Conservation (phyloP, 2,329 filamentous ascomycete genomes). For the Aspergillus sojae region DNA sequence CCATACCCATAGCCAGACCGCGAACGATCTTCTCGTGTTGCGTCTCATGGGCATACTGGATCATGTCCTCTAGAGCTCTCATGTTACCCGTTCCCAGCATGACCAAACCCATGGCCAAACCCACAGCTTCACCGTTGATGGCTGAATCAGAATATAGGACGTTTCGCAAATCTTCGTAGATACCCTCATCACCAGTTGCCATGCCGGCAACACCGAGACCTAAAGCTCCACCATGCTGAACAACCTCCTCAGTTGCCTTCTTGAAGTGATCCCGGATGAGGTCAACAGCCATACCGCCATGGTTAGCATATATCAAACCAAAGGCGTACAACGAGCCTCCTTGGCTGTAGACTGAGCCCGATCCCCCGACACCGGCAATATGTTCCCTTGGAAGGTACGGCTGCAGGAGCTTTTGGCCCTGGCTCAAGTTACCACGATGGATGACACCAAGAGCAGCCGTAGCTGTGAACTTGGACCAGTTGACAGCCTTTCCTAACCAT, state of each 20-base stretch:
- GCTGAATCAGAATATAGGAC: slow-evolving; percentile 93
- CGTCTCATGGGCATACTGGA: slow-evolving; percentile 95
- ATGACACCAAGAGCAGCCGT: slow-evolving; percentile 96
- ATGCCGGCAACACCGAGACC: slow-evolving; percentile 96
- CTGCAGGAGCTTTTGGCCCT: slow-evolving; percentile 89
- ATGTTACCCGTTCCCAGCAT: slow-evolving; percentile 98
- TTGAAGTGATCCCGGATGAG: slow-evolving; percentile 53
- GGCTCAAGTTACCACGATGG: slow-evolving; percentile 89
- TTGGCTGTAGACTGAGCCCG: slow-evolving; percentile 91
- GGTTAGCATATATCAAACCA: slow-evolving; percentile 95
- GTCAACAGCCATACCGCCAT: slow-evolving; percentile 77
- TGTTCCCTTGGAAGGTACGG: slow-evolving; percentile 83
- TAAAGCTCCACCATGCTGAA: slow-evolving; percentile 93
- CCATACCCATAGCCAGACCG: slow-evolving; percentile 93
- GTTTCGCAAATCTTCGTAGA: slow-evolving; percentile 87
- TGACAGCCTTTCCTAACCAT: slow-evolving; percentile 96
- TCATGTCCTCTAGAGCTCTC: slow-evolving; percentile 93
- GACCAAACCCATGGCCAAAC: slow-evolving; percentile 93
- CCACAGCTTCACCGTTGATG: slow-evolving; percentile 94
- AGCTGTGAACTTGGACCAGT: slow-evolving; percentile 99
- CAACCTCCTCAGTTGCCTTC: slow-evolving; percentile 69
- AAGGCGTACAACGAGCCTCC: slow-evolving; percentile 95
- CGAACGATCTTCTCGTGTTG: slow-evolving; percentile 99
- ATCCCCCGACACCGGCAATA: slow-evolving; percentile 64
- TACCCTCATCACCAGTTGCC: slow-evolving; percentile 87